Evolutionary conservation across 2,329 filamentous ascomycete genomes (phyloP), one percentile per base, ranked within the genome.

Genomic region (Drechslerella dactyloides): DNA sequence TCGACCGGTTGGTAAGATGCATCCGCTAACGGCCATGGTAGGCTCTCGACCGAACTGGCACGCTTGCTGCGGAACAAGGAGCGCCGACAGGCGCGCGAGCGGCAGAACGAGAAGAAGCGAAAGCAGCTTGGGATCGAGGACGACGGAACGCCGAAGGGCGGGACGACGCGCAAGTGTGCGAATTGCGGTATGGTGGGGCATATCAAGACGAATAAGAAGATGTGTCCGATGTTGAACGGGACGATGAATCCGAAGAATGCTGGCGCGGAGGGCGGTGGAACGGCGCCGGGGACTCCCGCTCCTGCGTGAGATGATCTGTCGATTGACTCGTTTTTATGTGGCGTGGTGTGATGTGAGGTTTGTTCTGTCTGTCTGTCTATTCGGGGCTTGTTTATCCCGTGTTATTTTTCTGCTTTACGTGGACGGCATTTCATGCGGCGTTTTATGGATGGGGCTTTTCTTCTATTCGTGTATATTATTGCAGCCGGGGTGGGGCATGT

Each of bases 131-230:
- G 68, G 19, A 30, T 65, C n/a, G 66, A 69, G 23, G 73, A 74
- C 23, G 76, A 77, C 42, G 72, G 60, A 37, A 51, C 44, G 17
- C 51, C 44, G 13, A 66, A 62, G 48, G 70, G 65, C 19, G 74
- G 59, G 7, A 96, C 91, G 64, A 89, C 89, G 35, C 86, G 96
- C 77, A 97, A 97, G 82, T 99, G 94, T 81, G 94, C 94, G 75
- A 97, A 97, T 80, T 99, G 94, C 81, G 94, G 94, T 56, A 90
- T 94, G 80, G 90, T 96, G 61, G 94, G 94, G 33, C 94, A 99
- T 78, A 99, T 99, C 83, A 74, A 76, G 33, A 77, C 76, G 44
- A 77, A 77, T 53, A 77, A 77, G 56, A 77, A 77, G 51, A 57
- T 77, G 8, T 77, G 76, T 35, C 76, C 76, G 8, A 76, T 76